Conservation (phyloP, 495 filamentous ascomycete species). For the Aspergillus steynii region DNA sequence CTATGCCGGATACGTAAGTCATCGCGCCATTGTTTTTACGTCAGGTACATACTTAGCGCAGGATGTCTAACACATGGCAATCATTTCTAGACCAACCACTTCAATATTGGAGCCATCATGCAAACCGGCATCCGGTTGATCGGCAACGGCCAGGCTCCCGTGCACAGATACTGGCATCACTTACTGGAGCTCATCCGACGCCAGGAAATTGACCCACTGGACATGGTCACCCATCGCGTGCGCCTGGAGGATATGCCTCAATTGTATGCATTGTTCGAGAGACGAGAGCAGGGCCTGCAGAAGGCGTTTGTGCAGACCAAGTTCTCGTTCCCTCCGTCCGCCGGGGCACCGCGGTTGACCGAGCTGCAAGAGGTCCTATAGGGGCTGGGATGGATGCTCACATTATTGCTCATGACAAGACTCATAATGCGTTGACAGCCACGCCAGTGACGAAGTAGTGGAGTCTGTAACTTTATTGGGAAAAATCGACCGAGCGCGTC, state of each 20-base stretch:
- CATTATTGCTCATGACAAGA: neutral
- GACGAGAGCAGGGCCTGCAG: slow-evolving; percentile 66
- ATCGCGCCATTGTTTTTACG: neutral
- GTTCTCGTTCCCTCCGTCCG: slow-evolving; percentile 56
- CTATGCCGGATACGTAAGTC: slow-evolving; percentile 76
- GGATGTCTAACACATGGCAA: neutral
- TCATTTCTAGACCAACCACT: slow-evolving; percentile 65
- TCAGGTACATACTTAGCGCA: neutral
- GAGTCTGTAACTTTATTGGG: neutral
- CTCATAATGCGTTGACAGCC: neutral
- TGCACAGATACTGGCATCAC: slow-evolving; percentile 81
- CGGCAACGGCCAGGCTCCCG: slow-evolving; percentile 82
- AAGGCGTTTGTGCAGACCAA: slow-evolving; percentile 73
- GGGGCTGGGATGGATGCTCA: neutral
- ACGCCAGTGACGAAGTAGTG: neutral
- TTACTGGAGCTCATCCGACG: slow-evolving; percentile 67
- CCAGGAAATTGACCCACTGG: slow-evolving; percentile 72
- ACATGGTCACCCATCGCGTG: slow-evolving; percentile 81
- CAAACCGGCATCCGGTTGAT: slow-evolving; percentile 79
- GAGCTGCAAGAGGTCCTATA: slow-evolving; percentile 9
- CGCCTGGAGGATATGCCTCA: slow-evolving; percentile 70
- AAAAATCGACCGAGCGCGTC: neutral
- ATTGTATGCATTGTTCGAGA: slow-evolving; percentile 70
- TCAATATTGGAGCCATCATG: slow-evolving; percentile 86
- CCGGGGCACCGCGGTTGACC: slow-evolving; percentile 56